Conservation (phyloP, 2,329 filamentous ascomycete species). For the Drechslerella coelobrocha region DNA sequence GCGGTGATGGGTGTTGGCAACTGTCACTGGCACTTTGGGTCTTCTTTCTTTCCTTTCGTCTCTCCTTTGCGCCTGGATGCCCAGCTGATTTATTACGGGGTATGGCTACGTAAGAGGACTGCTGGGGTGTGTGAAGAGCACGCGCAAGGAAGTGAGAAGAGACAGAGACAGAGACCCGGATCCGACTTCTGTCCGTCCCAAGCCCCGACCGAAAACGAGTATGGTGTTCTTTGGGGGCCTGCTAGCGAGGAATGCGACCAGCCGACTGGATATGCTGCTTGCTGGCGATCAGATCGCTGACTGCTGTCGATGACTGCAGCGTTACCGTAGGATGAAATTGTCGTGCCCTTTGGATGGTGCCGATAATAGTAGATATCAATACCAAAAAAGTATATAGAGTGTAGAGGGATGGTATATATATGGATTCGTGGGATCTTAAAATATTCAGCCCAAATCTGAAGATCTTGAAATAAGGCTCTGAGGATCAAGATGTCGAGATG, state of each 20-base stretch:
- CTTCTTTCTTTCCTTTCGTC: background rate
- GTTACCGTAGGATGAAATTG: too few species aligned
- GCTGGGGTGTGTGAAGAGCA: too few species aligned
- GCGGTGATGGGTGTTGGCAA: background rate
- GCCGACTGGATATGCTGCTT: background rate
- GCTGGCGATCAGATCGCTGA: background rate
- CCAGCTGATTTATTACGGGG: background rate
- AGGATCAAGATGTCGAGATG: background rate
- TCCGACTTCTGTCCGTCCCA: slow-evolving; percentile 29
- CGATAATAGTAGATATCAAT: too few species aligned
- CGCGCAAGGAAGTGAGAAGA: background rate
- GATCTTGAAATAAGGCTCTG: too few species aligned
- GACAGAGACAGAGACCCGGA: slow-evolving; percentile 17
- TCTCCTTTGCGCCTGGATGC: background rate
- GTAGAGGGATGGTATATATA: too few species aligned
- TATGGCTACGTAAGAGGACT: background rate
- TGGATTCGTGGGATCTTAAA: too few species aligned
- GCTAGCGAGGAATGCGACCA: slow-evolving; percentile 15
- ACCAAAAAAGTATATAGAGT: too few species aligned
- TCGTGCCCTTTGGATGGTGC: too few species aligned
- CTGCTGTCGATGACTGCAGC: background rate
- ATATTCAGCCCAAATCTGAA: too few species aligned
- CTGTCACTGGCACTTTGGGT: background rate
- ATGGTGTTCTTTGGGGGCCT: slow-evolving; percentile 1
- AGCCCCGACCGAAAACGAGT: slow-evolving; percentile 18